phyloP scores from a whole-genome alignment of 441 rosid genomes.

The Gossypium gossypioides region DNA sequence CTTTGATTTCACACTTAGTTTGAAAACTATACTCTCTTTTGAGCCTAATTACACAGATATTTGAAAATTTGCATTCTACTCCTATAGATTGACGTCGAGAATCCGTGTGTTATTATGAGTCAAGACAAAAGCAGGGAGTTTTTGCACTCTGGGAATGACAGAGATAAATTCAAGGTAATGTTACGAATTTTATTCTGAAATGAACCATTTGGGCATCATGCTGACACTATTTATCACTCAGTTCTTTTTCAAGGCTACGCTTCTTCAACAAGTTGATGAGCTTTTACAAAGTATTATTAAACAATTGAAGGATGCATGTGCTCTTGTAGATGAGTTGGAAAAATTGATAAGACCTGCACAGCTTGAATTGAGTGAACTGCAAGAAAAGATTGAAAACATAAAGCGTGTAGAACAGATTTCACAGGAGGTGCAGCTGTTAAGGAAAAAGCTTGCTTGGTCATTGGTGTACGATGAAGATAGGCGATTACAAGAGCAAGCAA shows the following conservation, averaged over 20 bases:
- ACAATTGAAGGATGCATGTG: conserved; percentile 46
- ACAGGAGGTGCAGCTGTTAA: conserved; percentile 53
- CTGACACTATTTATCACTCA: conserved; percentile 32
- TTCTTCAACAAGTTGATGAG: conserved; percentile 90
- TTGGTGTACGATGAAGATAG: conserved; percentile 75
- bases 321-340: conserved; percentile 58
- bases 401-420: conserved; percentile 73
- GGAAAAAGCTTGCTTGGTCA: conserved; percentile 89
- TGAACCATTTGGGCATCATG: conserved; percentile 10
- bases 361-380: conserved; percentile 58
- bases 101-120: conserved; percentile 94
- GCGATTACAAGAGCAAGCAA: conserved; percentile 47
- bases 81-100: conserved; percentile 86
- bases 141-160: conserved; percentile 88
- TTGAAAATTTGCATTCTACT: conserved; percentile 8
- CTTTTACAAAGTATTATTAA: conserved; percentile 48
- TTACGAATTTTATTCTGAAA: conserved; percentile 6
- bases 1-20: not conserved
- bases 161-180: conserved; percentile 80
- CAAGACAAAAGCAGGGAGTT: conserved; percentile 99
- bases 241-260: conserved; percentile 93
- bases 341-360: conserved; percentile 59
- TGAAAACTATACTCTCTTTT: not conserved
- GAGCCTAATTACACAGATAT: not conserved
- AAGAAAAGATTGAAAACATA: conserved; percentile 63